Conservation (phyloP, 2,329 filamentous ascomycete genomes). For the Aspergillus pseudoterreus region DNA sequence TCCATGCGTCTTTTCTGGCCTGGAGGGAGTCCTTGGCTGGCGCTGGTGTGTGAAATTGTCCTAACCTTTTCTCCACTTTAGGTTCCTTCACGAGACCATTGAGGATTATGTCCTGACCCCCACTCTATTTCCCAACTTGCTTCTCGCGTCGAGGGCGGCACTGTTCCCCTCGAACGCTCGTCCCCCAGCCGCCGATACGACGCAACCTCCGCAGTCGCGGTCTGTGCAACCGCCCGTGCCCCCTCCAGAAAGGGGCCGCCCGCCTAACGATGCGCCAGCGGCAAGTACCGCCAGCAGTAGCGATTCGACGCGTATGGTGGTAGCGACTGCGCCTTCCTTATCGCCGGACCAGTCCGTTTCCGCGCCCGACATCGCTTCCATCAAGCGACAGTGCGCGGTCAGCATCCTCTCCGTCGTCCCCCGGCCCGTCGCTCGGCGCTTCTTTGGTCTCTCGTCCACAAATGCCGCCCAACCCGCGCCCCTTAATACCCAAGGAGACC, state of each 20-base stretch:
- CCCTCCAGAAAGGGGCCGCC: conserved; percentile 11
- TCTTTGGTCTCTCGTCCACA: conserved; percentile 36
- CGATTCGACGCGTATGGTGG: conserved; percentile 10
- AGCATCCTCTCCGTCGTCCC: conserved; percentile 42
- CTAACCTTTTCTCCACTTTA: conserved; percentile 18
- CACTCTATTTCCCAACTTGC: conserved; percentile 60
- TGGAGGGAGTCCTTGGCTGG: not conserved
- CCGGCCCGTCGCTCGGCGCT: conserved; percentile 40
- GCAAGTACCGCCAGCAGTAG: conserved; percentile 20
- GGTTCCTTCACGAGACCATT: conserved; percentile 45
- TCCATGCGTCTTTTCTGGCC: conserved; percentile 1
- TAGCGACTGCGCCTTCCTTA: conserved; percentile 12
- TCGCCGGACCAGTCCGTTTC: conserved; percentile 20
- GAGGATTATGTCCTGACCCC: conserved; percentile 63
- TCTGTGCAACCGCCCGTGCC: conserved; percentile 21
- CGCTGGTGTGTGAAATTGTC: conserved; percentile 3
- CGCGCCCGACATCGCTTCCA: conserved; percentile 32
- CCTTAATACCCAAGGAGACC: conserved; percentile 1
- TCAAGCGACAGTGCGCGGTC: conserved; percentile 44
- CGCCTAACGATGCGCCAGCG: conserved; percentile 14
- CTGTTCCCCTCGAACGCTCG: conserved; percentile 84
- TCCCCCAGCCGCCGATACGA: conserved; percentile 44
- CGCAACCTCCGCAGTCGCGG: conserved; percentile 15
- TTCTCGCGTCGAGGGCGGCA: conserved; percentile 62
- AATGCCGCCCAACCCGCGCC: conserved; percentile 5